phyloP scores from a whole-genome alignment of 805 yeast species.

The Kodamaea neixiangensis region DNA sequence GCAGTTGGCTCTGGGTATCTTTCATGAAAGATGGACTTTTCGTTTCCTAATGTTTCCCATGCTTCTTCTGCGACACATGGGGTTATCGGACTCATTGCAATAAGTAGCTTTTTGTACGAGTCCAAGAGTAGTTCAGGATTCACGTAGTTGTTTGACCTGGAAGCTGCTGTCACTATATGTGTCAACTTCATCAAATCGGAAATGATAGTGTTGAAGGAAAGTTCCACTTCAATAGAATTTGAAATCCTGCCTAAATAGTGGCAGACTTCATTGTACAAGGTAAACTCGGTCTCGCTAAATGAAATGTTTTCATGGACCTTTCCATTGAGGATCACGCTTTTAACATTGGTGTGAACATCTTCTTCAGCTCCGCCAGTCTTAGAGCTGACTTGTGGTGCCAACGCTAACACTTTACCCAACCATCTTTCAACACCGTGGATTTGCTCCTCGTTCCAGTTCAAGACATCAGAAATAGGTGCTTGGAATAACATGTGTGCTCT shows the following conservation, averaged over 20 bases:
- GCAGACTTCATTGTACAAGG: conserved; percentile 60
- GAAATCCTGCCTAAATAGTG: conserved; percentile 50
- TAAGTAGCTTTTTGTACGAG: conserved; percentile 53
- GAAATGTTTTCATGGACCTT: conserved; percentile 19
- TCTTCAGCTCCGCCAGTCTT: neutral
- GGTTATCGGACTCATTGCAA: conserved; percentile 74
- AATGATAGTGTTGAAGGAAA: conserved; percentile 79
- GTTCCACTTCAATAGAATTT: conserved; percentile 55
- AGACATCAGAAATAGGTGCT: conserved; percentile 80
- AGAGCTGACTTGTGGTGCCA: conserved; percentile 19
- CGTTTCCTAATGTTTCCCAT: conserved; percentile 53
- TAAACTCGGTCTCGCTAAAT: conserved; percentile 48
- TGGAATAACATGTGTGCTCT: conserved; percentile 92
- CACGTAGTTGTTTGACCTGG: conserved; percentile 35
- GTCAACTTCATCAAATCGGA: conserved; percentile 90
- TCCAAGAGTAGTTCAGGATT: conserved; percentile 46
- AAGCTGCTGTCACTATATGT: conserved; percentile 42
- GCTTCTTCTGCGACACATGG: conserved; percentile 85
- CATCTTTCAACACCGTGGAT: conserved; percentile 88
- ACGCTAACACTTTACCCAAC: conserved; percentile 59
- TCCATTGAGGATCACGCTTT: conserved; percentile 22
- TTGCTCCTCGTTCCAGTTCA: conserved; percentile 88
- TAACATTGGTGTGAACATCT: conserved; percentile 10
- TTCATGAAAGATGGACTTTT: conserved; percentile 55
- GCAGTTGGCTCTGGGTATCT: conserved; percentile 64